Conservation (phyloP, 805 yeast species). For the Jamesozyma rosinii region DNA sequence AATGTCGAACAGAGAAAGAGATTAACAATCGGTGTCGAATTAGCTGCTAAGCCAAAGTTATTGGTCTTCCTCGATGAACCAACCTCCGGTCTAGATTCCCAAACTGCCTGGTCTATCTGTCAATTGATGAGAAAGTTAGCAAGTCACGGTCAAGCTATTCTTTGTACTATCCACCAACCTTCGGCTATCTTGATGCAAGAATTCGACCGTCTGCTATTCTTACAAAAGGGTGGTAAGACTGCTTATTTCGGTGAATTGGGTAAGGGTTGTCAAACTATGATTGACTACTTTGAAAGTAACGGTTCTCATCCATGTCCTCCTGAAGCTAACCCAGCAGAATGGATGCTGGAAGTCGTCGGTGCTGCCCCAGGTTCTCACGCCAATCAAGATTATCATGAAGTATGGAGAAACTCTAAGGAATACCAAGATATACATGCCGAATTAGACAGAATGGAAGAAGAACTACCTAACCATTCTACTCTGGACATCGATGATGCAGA, state of each 20-base stretch:
- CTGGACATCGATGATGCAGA: conserved; percentile 25
- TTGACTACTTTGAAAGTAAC: conserved; percentile 53
- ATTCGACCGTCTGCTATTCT: conserved; percentile 65
- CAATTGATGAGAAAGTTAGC: conserved; percentile 50
- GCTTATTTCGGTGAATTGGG: conserved; percentile 69
- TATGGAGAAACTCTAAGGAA: conserved; percentile 67
- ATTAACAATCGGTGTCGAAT: conserved; percentile 53
- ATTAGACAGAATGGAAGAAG: conserved; percentile 54
- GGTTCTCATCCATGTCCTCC: conserved; percentile 62
- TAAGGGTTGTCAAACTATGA: conserved; percentile 45
- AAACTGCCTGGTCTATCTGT: conserved; percentile 52
- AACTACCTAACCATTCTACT: conserved; percentile 35
- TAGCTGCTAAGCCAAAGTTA: conserved; percentile 52
- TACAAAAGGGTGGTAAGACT: conserved; percentile 63
- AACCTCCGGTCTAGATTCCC: conserved; percentile 54
- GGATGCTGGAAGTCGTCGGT: conserved; percentile 84
- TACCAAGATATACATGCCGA: conserved; percentile 49
- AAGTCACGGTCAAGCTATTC: conserved; percentile 55
- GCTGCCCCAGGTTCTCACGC: conserved; percentile 78
- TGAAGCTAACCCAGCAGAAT: conserved; percentile 75
- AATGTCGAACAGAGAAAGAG: conserved; percentile 54
- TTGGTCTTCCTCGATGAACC: conserved; percentile 55
- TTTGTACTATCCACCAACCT: conserved; percentile 67
- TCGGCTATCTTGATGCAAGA: conserved; percentile 70
- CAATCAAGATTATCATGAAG: conserved; percentile 59